phyloP scores from a whole-genome alignment of 768 basidiomycete genomes.

The Phaffia tasmanica region DNA sequence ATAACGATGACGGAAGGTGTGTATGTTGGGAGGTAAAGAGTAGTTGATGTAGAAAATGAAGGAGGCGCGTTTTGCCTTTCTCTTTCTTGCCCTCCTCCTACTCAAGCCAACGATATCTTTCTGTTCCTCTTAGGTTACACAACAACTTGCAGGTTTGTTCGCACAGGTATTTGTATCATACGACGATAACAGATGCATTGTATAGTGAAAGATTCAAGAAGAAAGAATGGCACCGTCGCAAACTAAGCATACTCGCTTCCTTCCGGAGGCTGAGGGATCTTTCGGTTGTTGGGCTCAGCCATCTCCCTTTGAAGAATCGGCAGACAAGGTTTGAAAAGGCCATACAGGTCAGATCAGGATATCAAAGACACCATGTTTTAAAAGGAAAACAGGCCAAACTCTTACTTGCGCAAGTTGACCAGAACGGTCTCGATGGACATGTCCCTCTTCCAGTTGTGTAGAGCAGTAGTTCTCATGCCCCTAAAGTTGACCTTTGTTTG shows the following conservation, averaged over 20 bases:
- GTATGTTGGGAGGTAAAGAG: too few species aligned
- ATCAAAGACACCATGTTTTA: background rate
- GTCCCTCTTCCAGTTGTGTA: conserved; percentile 62
- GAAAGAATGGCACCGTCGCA: too few species aligned
- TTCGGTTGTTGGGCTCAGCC: conserved; percentile 80
- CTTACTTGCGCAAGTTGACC: conserved; percentile 84
- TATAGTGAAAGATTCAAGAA: too few species aligned
- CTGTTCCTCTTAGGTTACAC: too few species aligned
- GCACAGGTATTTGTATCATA: too few species aligned
- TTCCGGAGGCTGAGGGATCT: conserved; percentile 89
- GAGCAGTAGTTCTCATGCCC: conserved; percentile 51
- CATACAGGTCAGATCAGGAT: conserved; percentile 10
- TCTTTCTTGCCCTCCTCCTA: too few species aligned
- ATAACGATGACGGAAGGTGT: too few species aligned
- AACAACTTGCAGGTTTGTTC: too few species aligned
- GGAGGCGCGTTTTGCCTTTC: too few species aligned
- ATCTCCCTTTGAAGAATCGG: conserved; percentile 59
- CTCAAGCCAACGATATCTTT: too few species aligned
- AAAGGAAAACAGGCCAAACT: conserved; percentile 15
- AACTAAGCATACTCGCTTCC: conserved; percentile 42
- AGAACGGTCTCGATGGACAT: conserved; percentile 77
- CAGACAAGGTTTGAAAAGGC: background rate
- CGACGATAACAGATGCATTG: too few species aligned
- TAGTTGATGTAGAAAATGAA: too few species aligned
- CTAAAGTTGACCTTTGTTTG: conserved; percentile 51